Conservation (phyloP, 2,329 filamentous ascomycete species). For the Colletotrichum tofieldiae region DNA sequence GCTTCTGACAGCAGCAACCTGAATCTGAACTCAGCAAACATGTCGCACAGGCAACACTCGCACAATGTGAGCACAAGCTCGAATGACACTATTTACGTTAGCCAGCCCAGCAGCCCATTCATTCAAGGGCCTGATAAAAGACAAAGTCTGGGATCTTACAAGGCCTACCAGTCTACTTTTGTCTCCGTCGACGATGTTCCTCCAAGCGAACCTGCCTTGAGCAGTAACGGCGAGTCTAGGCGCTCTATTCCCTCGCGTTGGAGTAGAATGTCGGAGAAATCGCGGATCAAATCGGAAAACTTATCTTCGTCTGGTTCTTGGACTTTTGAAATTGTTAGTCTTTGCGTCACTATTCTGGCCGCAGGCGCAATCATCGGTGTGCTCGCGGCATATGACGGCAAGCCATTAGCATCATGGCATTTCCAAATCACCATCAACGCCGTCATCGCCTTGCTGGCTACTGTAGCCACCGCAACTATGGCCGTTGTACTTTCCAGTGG, state of each 20-base stretch:
- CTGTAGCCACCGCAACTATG: slow-evolving; percentile 50
- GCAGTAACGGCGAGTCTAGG: slow-evolving; percentile 24
- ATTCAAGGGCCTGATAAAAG: slow-evolving; percentile 11
- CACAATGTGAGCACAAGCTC: slow-evolving; percentile 38
- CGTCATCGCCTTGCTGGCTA: slow-evolving; percentile 51
- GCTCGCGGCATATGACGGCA: slow-evolving; percentile 49
- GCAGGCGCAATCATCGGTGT: slow-evolving; percentile 50
- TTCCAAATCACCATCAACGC: slow-evolving; percentile 53
- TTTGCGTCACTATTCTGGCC: slow-evolving; percentile 48
- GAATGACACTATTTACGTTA: slow-evolving; percentile 28
- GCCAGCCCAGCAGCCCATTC: slow-evolving; percentile 29
- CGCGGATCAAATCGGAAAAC: slow-evolving; percentile 22
- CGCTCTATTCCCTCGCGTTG: slow-evolving; percentile 34
- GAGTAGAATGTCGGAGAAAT: slow-evolving; percentile 33
- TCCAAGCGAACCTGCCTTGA: slow-evolving; percentile 31
- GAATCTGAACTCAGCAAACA: neutral
- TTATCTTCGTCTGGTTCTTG: slow-evolving; percentile 47
- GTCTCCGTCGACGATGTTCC: slow-evolving; percentile 27
- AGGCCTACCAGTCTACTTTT: slow-evolving; percentile 27
- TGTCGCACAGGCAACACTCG: slow-evolving; percentile 37
- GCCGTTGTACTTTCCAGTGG: slow-evolving; percentile 50
- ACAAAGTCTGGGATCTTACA: slow-evolving; percentile 23
- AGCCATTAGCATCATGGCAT: slow-evolving; percentile 50
- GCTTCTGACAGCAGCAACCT: slow-evolving; percentile 3
- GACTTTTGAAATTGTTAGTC: slow-evolving; percentile 49